A percentile compares a stretch with the other conserved stretches of the same genome.
phyloP scores from a whole-genome alignment of 139 green algal genomes.

The Coccomyxa sp. region DNA sequence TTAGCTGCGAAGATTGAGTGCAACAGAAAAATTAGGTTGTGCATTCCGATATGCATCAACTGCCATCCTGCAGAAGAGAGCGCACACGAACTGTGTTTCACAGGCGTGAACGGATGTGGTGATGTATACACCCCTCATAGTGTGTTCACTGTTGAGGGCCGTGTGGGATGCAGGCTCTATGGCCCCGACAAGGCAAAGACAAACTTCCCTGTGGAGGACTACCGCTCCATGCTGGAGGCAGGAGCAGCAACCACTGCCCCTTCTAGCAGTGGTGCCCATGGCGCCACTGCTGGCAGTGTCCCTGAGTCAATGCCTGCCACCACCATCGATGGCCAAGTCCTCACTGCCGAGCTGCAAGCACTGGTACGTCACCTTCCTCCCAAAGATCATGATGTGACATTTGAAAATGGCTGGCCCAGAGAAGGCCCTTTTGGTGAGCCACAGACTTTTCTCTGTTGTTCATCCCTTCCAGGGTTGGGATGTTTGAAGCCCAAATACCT shows the following conservation, averaged over 20 bases:
- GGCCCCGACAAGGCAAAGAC: conserved; percentile 12
- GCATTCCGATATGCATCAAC: not conserved
- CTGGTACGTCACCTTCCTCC: no score
- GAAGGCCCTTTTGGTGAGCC: no score
- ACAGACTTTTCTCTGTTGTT: no score
- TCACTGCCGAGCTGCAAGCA: no score
- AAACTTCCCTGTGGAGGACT: conserved; percentile 25
- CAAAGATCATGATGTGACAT: no score
- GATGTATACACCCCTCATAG: not conserved
- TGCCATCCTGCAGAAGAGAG: not conserved
- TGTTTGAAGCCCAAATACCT: no score
- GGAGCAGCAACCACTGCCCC: not conserved
- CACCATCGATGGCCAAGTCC: no score
- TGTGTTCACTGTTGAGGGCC: not conserved
- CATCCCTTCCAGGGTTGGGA: no score
- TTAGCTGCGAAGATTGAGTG: not conserved
- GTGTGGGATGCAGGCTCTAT: conserved; percentile 7
- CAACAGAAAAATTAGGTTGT: not conserved
- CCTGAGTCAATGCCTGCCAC: no score
- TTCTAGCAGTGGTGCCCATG: not conserved
- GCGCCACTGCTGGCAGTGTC: not conserved
- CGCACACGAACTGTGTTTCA: not conserved
- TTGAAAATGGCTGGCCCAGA: no score
- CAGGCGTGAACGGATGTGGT: not conserved
- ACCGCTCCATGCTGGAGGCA: not conserved